A percentile compares a stretch with the other conserved stretches of the same genome.
Conservation (phyloP, 164 flowering plant species). For the Macadamia integrifolia region DNA sequence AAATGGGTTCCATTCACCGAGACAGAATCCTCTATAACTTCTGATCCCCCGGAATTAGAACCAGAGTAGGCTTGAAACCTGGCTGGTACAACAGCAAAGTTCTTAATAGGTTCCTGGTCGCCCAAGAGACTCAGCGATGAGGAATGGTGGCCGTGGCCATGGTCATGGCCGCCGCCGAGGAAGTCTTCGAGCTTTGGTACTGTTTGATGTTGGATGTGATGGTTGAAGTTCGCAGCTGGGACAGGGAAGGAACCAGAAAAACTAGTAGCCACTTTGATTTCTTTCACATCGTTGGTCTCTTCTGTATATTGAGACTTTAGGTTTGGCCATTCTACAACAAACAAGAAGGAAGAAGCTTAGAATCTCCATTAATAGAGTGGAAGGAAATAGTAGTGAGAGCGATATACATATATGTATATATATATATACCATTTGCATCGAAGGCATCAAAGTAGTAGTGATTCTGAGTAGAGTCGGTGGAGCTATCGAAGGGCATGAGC, state of each 20-base stretch:
- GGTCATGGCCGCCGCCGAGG: constrained; percentile 28
- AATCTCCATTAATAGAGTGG: too few species aligned
- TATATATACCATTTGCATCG: constrained; percentile 28
- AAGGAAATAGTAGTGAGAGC: too few species aligned
- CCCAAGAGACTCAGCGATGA: constrained; percentile 17
- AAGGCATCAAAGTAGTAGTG: constrained; percentile 42
- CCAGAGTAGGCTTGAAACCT: constrained; percentile 53
- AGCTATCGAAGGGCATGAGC: constrained; percentile 21
- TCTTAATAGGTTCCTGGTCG: constrained; percentile 48
- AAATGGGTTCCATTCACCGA: constrained; percentile 33
- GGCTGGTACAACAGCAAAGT: constrained; percentile 13
- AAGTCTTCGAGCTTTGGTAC: constrained; percentile 75
- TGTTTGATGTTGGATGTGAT: constrained; percentile 31
- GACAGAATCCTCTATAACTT: constrained; percentile 60
- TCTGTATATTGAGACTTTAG: constrained; percentile 2
- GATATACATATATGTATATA: too few species aligned
- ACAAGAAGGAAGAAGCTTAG: not conserved
- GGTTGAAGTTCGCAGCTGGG: constrained; percentile 17
- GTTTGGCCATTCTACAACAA: constrained; percentile 19
- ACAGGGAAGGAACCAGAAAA: constrained; percentile 17
- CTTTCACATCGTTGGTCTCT: constrained; percentile 4
- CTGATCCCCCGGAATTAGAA: constrained; percentile 67
- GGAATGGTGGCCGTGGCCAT: not conserved
- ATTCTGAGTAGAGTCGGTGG: constrained; percentile 26
- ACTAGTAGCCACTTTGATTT: constrained; percentile 9